Evolutionary conservation across 2,329 filamentous ascomycete species (phyloP).

Genomic region (Hymenotorrendiella dingleyae): DNA sequence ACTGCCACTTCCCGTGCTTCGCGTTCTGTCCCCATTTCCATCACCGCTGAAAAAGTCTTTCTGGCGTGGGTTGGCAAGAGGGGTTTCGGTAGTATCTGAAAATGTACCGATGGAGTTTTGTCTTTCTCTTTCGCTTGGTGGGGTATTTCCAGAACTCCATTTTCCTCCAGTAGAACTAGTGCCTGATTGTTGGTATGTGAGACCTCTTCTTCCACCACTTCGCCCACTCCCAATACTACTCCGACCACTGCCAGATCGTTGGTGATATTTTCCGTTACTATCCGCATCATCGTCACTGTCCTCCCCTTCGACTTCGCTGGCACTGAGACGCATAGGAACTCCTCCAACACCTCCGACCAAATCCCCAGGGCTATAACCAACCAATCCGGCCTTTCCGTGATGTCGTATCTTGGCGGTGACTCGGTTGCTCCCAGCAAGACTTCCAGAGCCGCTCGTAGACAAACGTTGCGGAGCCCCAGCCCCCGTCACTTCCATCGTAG

Average conservation of each 20-base stretch:
- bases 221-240: slow-evolving; percentile 45
- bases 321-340: slow-evolving; percentile 85
- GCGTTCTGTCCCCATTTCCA: slow-evolving; percentile 21
- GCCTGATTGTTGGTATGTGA: slow-evolving; percentile 34
- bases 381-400: slow-evolving; percentile 70
- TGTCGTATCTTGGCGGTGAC: slow-evolving; percentile 85
- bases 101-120: slow-evolving; percentile 23
- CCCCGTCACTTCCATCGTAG: slow-evolving; percentile 75
- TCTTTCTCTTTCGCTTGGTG: slow-evolving; percentile 32
- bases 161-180: slow-evolving; percentile 30
- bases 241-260: slow-evolving; percentile 66
- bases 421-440: slow-evolving; percentile 37
- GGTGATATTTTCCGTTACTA: slow-evolving; percentile 51
- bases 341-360: slow-evolving; percentile 63
- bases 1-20: slow-evolving; percentile 28
- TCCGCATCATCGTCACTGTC: slow-evolving; percentile 72
- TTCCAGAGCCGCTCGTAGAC: slow-evolving; percentile 33
- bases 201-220: slow-evolving; percentile 32
- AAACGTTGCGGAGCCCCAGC: slow-evolving; percentile 36
- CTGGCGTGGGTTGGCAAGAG: slow-evolving; percentile 16
- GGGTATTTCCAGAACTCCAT: slow-evolving; percentile 39
- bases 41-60: slow-evolving; percentile 23
- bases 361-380: slow-evolving; percentile 73
- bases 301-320: slow-evolving; percentile 89
- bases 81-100: slow-evolving; percentile 24